Evolutionary conservation across 352 stramenopile genomes (phyloP).

Genomic region (Phytophthora palmivora): DNA sequence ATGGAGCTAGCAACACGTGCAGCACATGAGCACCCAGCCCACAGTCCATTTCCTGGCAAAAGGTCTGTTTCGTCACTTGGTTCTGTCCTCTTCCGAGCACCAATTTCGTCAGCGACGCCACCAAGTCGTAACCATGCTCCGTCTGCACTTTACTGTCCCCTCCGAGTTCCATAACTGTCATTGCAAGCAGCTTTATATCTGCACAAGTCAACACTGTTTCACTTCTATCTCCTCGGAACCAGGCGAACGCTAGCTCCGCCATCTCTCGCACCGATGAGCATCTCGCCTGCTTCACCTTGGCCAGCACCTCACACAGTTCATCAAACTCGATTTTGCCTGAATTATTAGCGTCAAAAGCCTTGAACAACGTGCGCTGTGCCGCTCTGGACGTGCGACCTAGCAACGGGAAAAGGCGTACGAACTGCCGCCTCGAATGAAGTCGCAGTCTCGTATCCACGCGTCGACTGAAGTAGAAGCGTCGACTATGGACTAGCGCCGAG

Average conservation of each 20-base stretch:
- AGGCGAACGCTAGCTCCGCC: constrained; percentile 63
- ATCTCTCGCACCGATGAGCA: constrained; percentile 37
- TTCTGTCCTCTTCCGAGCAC: constrained; percentile 23
- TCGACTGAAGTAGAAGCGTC: constrained; percentile 53
- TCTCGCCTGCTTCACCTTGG: constrained; percentile 38
- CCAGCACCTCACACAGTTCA: constrained; percentile 70
- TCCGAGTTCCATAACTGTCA: constrained; percentile 34
- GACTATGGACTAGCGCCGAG: constrained; percentile 35
- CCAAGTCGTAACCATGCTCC: constrained; percentile 30
- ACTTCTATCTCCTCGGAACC: constrained; percentile 52
- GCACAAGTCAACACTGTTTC: constrained; percentile 34
- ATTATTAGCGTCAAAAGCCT: constrained; percentile 54
- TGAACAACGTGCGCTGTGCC: constrained; percentile 48
- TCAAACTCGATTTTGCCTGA: constrained; percentile 64
- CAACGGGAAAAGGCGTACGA: constrained; percentile 69
- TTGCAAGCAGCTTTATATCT: constrained; percentile 49
- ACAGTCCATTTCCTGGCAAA: constrained; percentile 34
- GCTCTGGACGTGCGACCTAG: constrained; percentile 41
- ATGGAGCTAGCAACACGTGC: constrained; percentile 57
- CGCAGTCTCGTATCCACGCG: constrained; percentile 50
- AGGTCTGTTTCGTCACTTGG: constrained; percentile 26
- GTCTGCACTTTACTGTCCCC: constrained; percentile 23
- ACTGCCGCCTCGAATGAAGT: constrained; percentile 46
- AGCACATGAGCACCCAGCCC: constrained; percentile 44
- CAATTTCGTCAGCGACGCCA: constrained; percentile 35